These are phyloP conservation scores for Gaeumannomyces tritici DNA, from an alignment of 2,329 filamentous ascomycete genomes.

Conservation along the genomic window DNA sequence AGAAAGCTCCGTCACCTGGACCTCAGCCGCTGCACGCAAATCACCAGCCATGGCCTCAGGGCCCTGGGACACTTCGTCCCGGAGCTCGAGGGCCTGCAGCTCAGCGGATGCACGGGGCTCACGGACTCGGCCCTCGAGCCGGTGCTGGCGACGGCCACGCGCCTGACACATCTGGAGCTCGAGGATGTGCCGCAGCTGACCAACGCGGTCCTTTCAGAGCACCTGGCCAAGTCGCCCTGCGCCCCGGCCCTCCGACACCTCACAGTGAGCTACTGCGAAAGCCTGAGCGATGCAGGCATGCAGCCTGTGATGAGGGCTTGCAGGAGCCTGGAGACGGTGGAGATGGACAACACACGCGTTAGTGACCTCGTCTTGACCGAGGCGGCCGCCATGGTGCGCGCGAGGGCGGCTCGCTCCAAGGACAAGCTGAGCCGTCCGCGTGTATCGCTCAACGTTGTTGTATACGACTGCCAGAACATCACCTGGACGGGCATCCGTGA, in stretches of 20 bases:
- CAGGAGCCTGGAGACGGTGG: slow-evolving; percentile 56
- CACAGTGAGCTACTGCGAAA: slow-evolving; percentile 84
- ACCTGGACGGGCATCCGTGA: slow-evolving; percentile 90
- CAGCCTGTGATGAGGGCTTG: slow-evolving; percentile 73
- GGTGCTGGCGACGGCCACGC: slow-evolving; percentile 65
- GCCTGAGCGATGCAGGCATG: slow-evolving; percentile 73
- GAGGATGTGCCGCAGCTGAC: slow-evolving; percentile 76
- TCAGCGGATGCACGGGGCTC: slow-evolving; percentile 67
- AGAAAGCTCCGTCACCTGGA: slow-evolving; percentile 78
- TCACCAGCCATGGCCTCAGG: slow-evolving; percentile 66
- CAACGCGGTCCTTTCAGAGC: slow-evolving; percentile 61
- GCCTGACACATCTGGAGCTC: slow-evolving; percentile 77
- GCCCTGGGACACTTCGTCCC: slow-evolving; percentile 67
- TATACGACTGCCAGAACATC: slow-evolving; percentile 86
- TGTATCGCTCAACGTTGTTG: slow-evolving; percentile 64
- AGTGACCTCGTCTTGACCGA: slow-evolving; percentile 80
- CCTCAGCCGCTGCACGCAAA: slow-evolving; percentile 63
- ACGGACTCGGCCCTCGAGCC: slow-evolving; percentile 64
- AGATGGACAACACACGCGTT: slow-evolving; percentile 89
- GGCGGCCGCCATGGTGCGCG: slow-evolving; percentile 69
- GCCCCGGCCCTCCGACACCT: slow-evolving; percentile 65
- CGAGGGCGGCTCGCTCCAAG: slow-evolving; percentile 40
- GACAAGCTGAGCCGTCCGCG: slow-evolving; percentile 31
- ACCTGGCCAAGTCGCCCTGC: slow-evolving; percentile 69
- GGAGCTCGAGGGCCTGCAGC: slow-evolving; percentile 69